These are phyloP conservation scores for Biscutella laevigata DNA, from an alignment of 441 rosid genomes.

Conservation along the genomic window DNA sequence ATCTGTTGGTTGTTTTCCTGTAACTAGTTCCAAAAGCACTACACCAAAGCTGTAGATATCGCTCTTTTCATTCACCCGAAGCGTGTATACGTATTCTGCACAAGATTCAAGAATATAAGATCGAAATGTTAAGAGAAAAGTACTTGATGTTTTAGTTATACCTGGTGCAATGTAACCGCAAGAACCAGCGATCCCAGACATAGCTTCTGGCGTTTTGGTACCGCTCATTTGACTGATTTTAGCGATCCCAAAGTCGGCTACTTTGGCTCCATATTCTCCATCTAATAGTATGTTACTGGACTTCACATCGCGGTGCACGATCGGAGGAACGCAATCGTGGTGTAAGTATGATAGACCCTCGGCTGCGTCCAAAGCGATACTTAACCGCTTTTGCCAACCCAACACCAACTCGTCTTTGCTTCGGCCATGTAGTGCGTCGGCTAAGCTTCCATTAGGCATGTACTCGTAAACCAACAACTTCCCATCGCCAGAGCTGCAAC, in stretches of 20 bases:
- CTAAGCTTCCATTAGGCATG: slow-evolving; percentile 68
- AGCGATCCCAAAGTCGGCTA: slow-evolving; percentile 73
- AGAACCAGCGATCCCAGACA: slow-evolving; percentile 70
- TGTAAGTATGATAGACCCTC: slow-evolving; percentile 67
- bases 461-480: too few relatives aligned
- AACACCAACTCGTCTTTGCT: slow-evolving; percentile 36
- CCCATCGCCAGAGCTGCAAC: slow-evolving; percentile 38
- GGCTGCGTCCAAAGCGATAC: slow-evolving; percentile 47
- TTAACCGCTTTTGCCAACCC: slow-evolving; percentile 51
- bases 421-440: slow-evolving; percentile 38
- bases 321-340: slow-evolving; percentile 65
- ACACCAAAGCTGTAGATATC: slow-evolving; percentile 62
- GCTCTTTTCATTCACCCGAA: slow-evolving; percentile 61
- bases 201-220: slow-evolving; percentile 38
- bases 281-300: slow-evolving; percentile 61
- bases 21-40: too few relatives aligned
- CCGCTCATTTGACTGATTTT: slow-evolving; percentile 34
- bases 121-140: background rate
- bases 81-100: slow-evolving; percentile 61
- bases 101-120: too few relatives aligned
- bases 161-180: slow-evolving; percentile 81
- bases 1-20: slow-evolving; percentile 43
- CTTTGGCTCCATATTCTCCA: slow-evolving; percentile 45
- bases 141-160: slow-evolving; percentile 12
- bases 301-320: slow-evolving; percentile 69